A percentile compares a stretch with the other conserved stretches of the same genome.
These are phyloP conservation scores for Lomentospora prolificans DNA, from an alignment of 2,329 filamentous ascomycete genomes.

Conservation along the genomic window DNA sequence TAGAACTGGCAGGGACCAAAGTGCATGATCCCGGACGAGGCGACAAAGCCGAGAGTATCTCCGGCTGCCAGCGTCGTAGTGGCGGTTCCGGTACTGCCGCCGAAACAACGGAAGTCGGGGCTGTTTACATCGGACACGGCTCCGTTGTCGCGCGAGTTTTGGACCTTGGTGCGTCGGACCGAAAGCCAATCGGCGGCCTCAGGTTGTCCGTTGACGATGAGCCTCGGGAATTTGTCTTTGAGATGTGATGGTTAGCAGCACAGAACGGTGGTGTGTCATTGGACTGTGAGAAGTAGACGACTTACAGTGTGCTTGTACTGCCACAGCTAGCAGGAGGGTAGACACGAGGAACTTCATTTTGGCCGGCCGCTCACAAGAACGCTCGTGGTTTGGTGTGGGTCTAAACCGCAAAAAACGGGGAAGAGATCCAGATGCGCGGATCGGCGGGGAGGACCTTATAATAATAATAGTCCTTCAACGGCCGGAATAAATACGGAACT, in stretches of 20 bases:
- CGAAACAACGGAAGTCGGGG: slow-evolving; percentile 17
- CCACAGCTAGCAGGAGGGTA: not conserved
- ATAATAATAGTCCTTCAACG: too few species aligned
- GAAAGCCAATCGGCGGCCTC: slow-evolving; percentile 7
- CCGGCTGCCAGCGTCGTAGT: slow-evolving; percentile 26
- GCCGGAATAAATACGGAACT: too few species aligned
- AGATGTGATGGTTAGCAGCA: not conserved
- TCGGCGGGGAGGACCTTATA: too few species aligned
- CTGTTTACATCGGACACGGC: slow-evolving; percentile 26
- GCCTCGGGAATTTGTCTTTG: not conserved
- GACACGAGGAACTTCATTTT: not conserved
- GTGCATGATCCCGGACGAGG: slow-evolving; percentile 24
- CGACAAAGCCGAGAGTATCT: slow-evolving; percentile 29
- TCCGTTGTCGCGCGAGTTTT: slow-evolving; percentile 19
- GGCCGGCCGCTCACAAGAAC: not conserved
- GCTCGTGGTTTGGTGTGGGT: not conserved
- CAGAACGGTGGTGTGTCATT: too few species aligned
- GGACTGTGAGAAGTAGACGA: too few species aligned
- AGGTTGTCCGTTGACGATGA: not conserved
- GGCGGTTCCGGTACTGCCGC: slow-evolving; percentile 14
- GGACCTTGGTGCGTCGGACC: slow-evolving; percentile 7
- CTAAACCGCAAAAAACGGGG: too few species aligned
- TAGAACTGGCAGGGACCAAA: slow-evolving; percentile 28
- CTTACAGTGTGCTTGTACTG: not conserved
- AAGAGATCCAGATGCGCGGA: too few species aligned